Conservation (phyloP, 2,329 filamentous ascomycete genomes). For the Hortaea werneckii region DNA sequence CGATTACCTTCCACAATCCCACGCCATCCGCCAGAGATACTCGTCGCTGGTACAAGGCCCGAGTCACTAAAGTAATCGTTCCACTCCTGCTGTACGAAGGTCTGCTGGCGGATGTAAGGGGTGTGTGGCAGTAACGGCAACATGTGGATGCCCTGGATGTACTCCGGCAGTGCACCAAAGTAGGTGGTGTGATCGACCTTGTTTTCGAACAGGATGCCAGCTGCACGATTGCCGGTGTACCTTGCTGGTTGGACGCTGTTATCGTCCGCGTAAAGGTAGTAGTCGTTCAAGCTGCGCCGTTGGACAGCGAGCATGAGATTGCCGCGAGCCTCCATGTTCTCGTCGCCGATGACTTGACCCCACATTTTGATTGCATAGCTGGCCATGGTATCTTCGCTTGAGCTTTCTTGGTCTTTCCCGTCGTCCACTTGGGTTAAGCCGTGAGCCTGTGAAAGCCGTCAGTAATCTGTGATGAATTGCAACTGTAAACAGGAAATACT, state of each 20-base stretch:
- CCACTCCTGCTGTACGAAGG: conserved; percentile 79
- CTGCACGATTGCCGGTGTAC: conserved; percentile 71
- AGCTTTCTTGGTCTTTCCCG: conserved; percentile 79
- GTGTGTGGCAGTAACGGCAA: conserved; percentile 62
- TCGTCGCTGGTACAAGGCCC: conserved; percentile 26
- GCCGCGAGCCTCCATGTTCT: conserved; percentile 65
- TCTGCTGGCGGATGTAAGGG: conserved; percentile 52
- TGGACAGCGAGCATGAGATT: conserved; percentile 78
- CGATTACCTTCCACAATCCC: conserved; percentile 76
- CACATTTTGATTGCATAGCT: conserved; percentile 89
- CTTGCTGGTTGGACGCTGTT: conserved; percentile 63
- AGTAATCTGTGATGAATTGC: too few species aligned
- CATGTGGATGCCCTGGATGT: conserved; percentile 65
- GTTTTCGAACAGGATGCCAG: conserved; percentile 69
- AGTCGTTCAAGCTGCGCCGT: conserved; percentile 60
- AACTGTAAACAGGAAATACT: too few species aligned
- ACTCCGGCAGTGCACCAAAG: conserved; percentile 49
- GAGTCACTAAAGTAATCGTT: conserved; percentile 61
- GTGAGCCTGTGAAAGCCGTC: conserved; percentile 79
- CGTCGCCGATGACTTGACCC: conserved; percentile 68
- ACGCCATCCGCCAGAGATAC: conserved; percentile 60
- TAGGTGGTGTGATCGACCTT: conserved; percentile 90
- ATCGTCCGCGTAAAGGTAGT: conserved; percentile 67
- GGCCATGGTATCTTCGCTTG: conserved; percentile 81
- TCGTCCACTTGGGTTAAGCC: conserved; percentile 61